These are phyloP conservation scores for Thielaviopsis punctulata DNA, from an alignment of 2,329 filamentous ascomycete species.

Conservation along the genomic window DNA sequence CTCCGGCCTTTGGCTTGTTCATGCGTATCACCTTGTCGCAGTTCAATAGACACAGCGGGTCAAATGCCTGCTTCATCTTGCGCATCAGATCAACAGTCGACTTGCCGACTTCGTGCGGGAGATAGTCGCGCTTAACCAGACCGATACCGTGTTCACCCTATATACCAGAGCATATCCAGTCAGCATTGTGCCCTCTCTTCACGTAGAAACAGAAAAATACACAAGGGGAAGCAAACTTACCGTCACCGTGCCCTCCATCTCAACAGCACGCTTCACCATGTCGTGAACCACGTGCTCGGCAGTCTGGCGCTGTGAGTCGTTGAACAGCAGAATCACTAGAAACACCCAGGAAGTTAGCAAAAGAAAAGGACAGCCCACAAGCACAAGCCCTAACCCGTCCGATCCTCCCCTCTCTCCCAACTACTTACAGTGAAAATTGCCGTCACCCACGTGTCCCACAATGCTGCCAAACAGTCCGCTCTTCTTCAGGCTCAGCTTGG, in stretches of 20 bases:
- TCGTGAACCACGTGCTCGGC: conserved; percentile 59
- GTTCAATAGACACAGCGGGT: conserved; percentile 55
- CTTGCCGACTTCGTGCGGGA: conserved; percentile 59
- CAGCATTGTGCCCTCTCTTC: neutral
- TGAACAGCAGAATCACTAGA: conserved; percentile 38
- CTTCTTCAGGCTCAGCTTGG: conserved; percentile 29
- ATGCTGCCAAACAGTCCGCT: conserved; percentile 32
- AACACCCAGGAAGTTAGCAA: too few relatives aligned
- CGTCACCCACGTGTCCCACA: conserved; percentile 59
- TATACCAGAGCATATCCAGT: too few relatives aligned
- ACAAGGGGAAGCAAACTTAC: conserved; percentile 21
- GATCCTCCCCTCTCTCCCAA: neutral
- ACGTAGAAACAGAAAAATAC: neutral
- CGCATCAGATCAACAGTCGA: conserved; percentile 68
- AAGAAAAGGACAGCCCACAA: too few relatives aligned
- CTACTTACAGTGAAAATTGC: conserved; percentile 52
- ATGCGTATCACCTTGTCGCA: conserved; percentile 52
- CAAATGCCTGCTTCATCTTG: conserved; percentile 68
- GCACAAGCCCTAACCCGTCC: neutral
- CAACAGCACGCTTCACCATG: conserved; percentile 74
- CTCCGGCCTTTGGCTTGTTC: conserved; percentile 27
- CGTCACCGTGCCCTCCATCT: conserved; percentile 72
- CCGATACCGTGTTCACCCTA: conserved; percentile 71
- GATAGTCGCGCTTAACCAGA: conserved; percentile 69
- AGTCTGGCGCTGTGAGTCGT: conserved; percentile 45